These are phyloP conservation scores for Suillus americanus DNA, from an alignment of 768 basidiomycete species.

Conservation along the genomic window DNA sequence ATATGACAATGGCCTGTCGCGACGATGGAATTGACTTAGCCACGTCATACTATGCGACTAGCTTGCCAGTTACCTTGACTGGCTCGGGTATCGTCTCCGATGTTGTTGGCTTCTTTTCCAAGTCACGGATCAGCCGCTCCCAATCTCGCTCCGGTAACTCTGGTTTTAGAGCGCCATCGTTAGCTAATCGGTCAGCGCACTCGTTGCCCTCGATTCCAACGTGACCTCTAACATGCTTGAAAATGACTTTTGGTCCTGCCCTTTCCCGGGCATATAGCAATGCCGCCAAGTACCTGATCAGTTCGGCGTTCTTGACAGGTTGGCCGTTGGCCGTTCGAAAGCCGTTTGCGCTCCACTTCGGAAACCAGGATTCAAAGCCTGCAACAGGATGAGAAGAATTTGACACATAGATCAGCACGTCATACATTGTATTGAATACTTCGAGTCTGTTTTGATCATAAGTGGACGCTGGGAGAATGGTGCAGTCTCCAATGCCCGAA, in stretches of 20 bases:
- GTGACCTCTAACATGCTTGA: conserved; percentile 81
- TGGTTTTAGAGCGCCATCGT: conserved; percentile 47
- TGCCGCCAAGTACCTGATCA: conserved; percentile 71
- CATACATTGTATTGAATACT: conserved; percentile 79
- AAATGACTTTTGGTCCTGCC: conserved; percentile 53
- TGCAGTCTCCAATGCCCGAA: conserved; percentile 75
- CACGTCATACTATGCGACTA: not conserved
- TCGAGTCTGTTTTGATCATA: conserved; percentile 82
- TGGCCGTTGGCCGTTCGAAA: conserved; percentile 48
- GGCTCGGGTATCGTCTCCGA: not conserved
- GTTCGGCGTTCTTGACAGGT: conserved; percentile 67
- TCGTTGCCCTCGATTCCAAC: conserved; percentile 82
- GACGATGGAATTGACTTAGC: not conserved
- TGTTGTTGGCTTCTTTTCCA: not conserved
- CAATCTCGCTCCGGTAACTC: conserved; percentile 57
- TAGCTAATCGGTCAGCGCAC: conserved; percentile 76
- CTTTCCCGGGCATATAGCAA: conserved; percentile 54
- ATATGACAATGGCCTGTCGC: not conserved
- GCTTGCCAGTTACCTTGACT: not conserved
- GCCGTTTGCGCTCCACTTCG: conserved; percentile 58
- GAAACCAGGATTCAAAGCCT: conserved; percentile 74
- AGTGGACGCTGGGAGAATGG: conserved; percentile 56
- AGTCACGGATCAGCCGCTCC: conserved; percentile 28
- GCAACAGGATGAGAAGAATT: conserved; percentile 4
- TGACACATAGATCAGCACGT: conserved; percentile 6